Percentiles rank a stretch among this genome's conserved stretches.
phyloP scores from a whole-genome alignment of 129 eudicot species.

The Mikania micrantha region DNA sequence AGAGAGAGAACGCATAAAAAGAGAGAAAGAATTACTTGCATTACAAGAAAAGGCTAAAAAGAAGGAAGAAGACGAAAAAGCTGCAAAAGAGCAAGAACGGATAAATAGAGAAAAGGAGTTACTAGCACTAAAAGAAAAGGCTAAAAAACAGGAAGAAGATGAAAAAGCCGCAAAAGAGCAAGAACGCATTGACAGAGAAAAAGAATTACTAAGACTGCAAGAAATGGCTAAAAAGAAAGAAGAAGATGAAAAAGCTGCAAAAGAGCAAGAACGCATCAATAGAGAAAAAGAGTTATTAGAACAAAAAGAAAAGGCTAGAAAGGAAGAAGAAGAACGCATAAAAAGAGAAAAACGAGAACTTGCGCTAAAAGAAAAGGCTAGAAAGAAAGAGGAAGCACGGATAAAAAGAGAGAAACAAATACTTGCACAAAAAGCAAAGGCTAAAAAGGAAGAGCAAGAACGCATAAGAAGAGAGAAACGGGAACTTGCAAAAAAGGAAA shows the following conservation, averaged over 20 bases:
- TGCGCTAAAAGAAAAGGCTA: slow-evolving; percentile 6
- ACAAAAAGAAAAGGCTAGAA: neutral
- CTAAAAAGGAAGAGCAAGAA: neutral
- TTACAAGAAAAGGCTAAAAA: slow-evolving; percentile 19
- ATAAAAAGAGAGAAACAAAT: slow-evolving; percentile 16
- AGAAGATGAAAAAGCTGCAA: slow-evolving; percentile 10
- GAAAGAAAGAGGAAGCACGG: slow-evolving; percentile 7
- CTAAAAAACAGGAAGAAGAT: slow-evolving; percentile 5
- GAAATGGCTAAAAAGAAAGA: slow-evolving; percentile 24
- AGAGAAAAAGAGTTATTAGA: slow-evolving; percentile 6
- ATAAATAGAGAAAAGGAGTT: neutral
- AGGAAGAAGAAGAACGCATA: neutral
- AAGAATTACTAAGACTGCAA: neutral
- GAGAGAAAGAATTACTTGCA: slow-evolving; percentile 14
- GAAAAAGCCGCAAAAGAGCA: too few relatives aligned
- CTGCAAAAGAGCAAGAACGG: slow-evolving; percentile 14
- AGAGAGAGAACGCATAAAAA: neutral
- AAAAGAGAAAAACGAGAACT: neutral
- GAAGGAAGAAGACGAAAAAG: slow-evolving; percentile 12
- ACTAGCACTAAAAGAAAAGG: slow-evolving; percentile 5
- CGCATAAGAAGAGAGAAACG: slow-evolving; percentile 10
- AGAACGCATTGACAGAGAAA: neutral
- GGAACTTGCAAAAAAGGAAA: neutral
- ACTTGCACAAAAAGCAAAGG: neutral
- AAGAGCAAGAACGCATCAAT: slow-evolving; percentile 10